Base-by-base conservation (phyloP, 129 eudicot genomes). In the Pulicaria dysenterica region DNA sequence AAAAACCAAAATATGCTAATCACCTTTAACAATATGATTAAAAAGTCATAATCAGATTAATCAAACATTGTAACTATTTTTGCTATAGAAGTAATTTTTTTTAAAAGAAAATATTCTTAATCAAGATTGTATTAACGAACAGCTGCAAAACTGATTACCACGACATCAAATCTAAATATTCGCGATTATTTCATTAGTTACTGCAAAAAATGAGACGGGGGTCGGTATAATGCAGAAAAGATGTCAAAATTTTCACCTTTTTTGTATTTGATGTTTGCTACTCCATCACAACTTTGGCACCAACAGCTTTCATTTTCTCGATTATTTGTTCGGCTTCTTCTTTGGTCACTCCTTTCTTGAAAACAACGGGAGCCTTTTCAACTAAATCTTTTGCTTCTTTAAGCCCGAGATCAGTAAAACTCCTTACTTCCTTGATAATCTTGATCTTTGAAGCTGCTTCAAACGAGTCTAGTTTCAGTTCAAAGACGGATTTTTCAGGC, bases 341-440 rank as follows among this genome's bases (percentile, higher is more conserved):
- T 82, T 89, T 92, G 0, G 92, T 59, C 46, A 92, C 90, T 4
- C 96, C 96, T 76, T 83, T 87, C 64, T 92, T 92, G 58, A 92
- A 72, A 48, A 92, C 85, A 5, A 81, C 75, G 7, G 98, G 98
- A 1, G 85, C 60, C 78, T 93, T 93, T 77, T 93, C 98, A 48
- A 92, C 98, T 70, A 92, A 59, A 9, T 92, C 96, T 78, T 92
- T 93, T 0, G 98, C 96, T 79, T 93, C 98, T 65, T 93, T 93
- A 36, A 93, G 85, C 37, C 98, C 98, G 51, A 92, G 67, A 40
- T 92, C 95, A 59, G 96, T 92, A 69, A 68, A 80, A 34, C 90
- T 80, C 72, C 98, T 83, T 2, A 93, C 88, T 76, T 87, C 95
- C 64, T 93, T 85, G 34, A 93, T 89, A 11, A 93, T 81, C 90